Conservation (phyloP, 176 grass and related monocot species). For the Triticum turgidum region DNA sequence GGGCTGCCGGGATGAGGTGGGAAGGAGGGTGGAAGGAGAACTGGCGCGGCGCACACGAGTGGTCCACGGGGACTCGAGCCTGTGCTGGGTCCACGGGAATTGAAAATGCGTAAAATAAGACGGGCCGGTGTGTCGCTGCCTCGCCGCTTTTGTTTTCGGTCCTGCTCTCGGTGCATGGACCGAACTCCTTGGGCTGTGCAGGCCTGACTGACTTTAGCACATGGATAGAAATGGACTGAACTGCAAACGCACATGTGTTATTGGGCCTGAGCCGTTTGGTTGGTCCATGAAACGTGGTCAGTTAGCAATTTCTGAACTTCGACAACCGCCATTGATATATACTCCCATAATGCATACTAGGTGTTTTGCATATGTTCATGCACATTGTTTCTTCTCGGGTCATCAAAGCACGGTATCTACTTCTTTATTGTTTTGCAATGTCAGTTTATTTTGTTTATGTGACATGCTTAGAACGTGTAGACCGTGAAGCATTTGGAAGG, state of each 20-base stretch:
- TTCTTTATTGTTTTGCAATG: too few species aligned
- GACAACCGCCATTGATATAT: too few species aligned
- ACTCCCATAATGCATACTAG: too few species aligned
- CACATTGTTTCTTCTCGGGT: too few species aligned
- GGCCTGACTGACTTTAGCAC: too few species aligned
- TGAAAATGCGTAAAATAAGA: not conserved
- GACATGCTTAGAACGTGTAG: too few species aligned
- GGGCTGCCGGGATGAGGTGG: not conserved
- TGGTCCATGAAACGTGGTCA: not conserved
- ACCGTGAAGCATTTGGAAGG: too few species aligned
- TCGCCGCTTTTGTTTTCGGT: not conserved
- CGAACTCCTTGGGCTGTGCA: not conserved
- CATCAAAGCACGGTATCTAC: too few species aligned
- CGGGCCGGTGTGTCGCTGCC: not conserved
- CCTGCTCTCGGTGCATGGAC: not conserved
- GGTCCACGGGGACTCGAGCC: not conserved
- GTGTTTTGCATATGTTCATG: too few species aligned
- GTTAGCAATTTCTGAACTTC: not conserved
- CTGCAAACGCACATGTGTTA: not conserved
- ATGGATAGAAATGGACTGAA: too few species aligned
- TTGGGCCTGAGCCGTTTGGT: not conserved
- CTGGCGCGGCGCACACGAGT: slow-evolving; percentile 24
- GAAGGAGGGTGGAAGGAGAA: not conserved
- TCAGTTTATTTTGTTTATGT: too few species aligned
- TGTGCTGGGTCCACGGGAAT: slow-evolving; percentile 17